Conservation (phyloP, 225 moss, liverwort and hornwort genomes). For the Anthoceros angustus region DNA sequence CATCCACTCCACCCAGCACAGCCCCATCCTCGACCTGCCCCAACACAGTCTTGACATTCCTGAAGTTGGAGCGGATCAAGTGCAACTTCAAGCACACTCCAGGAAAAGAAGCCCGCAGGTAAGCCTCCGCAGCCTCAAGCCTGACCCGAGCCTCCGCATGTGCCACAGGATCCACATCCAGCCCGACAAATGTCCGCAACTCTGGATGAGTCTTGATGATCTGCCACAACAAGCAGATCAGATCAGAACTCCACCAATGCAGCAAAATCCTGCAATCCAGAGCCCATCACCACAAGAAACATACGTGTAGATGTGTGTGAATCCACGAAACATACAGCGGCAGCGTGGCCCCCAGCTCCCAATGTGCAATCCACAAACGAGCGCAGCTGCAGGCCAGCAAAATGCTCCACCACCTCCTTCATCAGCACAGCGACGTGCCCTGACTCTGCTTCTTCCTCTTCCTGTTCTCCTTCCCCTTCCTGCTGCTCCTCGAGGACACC, state of each 20-base stretch:
- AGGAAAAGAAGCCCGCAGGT: constrained; percentile 9
- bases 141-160: constrained; percentile 52
- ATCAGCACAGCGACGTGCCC: constrained; percentile 67
- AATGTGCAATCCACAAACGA: constrained; percentile 91
- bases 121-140: constrained; percentile 19
- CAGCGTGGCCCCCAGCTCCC: constrained; percentile 83
- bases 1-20: constrained; percentile 46
- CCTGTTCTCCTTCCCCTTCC: background rate
- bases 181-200: constrained; percentile 59
- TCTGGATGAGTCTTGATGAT: constrained; percentile 66
- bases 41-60: constrained; percentile 48
- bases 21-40: constrained; percentile 28
- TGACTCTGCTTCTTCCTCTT: background rate
- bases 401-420: constrained; percentile 63
- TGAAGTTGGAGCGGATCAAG: constrained; percentile 60
- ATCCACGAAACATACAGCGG: constrained; percentile 31
- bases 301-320: constrained; percentile 4
- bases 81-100: constrained; percentile 23
- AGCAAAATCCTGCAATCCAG: background rate
- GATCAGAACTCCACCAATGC: background rate
- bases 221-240: constrained; percentile 17
- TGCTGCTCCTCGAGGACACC: background rate
- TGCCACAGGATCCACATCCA: constrained; percentile 90
- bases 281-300: background rate
- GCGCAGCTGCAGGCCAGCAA: constrained; percentile 34